Evolutionary conservation across 768 basidiomycete genomes (phyloP).

Genomic region (Vararia minispora): DNA sequence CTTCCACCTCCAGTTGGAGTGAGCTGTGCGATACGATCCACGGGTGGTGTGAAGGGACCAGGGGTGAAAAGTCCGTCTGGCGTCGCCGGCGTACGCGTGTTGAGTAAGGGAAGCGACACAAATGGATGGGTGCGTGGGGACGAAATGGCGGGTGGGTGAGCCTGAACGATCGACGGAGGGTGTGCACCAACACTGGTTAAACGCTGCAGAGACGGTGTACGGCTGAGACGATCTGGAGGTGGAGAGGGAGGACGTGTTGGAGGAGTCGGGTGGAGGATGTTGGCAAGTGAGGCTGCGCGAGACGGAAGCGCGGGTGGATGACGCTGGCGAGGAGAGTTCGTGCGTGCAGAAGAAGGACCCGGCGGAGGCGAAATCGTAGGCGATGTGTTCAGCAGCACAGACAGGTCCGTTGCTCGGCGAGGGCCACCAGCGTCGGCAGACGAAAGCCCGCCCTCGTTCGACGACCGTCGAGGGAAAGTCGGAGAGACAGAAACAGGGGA

Average conservation of each 20-base stretch:
- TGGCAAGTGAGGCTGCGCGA: constrained; percentile 15
- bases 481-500: constrained; percentile 47
- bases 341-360: constrained; percentile 1
- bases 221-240: constrained; percentile 12
- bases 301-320: constrained; percentile 7
- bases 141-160: constrained; percentile 5
- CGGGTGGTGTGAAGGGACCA: too few species aligned
- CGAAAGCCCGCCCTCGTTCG: constrained; percentile 24
- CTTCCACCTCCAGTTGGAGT: too few species aligned
- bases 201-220: constrained; percentile 10
- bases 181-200: not conserved
- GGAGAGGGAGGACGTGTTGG: constrained; percentile 11
- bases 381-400: constrained; percentile 55
- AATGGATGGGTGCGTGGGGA: constrained; percentile 1
- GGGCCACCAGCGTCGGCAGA: constrained; percentile 23
- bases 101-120: constrained; percentile 1
- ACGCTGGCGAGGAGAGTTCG: constrained; percentile 13
- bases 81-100: constrained; percentile 5
- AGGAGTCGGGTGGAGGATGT: constrained; percentile 14
- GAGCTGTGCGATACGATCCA: too few species aligned
- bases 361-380: constrained; percentile 3
- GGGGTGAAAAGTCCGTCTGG: constrained; percentile 11
- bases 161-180: constrained; percentile 4
- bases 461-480: constrained; percentile 26
- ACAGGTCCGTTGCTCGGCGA: constrained; percentile 66